phyloP scores from a whole-genome alignment of 305 asterid genomes.

The Fraxinus xanthoxyloides region DNA sequence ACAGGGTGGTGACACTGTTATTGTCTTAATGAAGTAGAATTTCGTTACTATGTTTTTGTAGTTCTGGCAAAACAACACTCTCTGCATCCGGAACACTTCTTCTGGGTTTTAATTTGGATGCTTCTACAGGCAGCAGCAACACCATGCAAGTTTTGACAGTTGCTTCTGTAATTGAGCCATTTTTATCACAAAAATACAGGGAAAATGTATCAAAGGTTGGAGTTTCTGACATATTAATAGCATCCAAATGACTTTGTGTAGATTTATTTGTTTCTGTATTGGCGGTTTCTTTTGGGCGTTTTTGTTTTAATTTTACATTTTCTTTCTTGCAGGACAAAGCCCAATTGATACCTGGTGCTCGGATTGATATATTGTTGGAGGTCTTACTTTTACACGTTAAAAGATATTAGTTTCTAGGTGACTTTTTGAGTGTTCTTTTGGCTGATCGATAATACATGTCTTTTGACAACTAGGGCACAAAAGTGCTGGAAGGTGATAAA shows the following conservation, averaged over 20 bases:
- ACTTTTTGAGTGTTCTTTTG: neutral
- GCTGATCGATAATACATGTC: constrained; percentile 15
- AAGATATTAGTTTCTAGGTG: constrained; percentile 13
- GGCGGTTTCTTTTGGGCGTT: constrained; percentile 14
- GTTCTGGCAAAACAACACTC: constrained; percentile 87
- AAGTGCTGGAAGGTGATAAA: constrained; percentile 32
- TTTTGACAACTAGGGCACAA: constrained; percentile 47
- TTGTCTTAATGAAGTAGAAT: constrained; percentile 9
- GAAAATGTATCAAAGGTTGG: constrained; percentile 50
- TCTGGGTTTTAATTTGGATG: constrained; percentile 44
- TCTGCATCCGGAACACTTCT: constrained; percentile 92
- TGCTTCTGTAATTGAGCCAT: constrained; percentile 88
- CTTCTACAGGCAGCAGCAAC: constrained; percentile 23
- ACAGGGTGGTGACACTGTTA: neutral
- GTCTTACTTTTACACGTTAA: constrained; percentile 26
- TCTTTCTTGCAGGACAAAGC: constrained; percentile 59
- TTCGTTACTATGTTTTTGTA: constrained; percentile 21
- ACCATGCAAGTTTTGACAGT: constrained; percentile 52
- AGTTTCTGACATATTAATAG: constrained; percentile 12
- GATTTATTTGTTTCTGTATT: constrained; percentile 1
- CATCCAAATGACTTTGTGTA: neutral
- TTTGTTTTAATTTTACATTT: neutral
- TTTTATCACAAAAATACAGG: constrained; percentile 44
- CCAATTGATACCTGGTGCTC: constrained; percentile 60
- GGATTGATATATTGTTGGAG: constrained; percentile 72